A percentile compares a stretch with the other conserved stretches of the same genome.
These are phyloP conservation scores for Neurospora sp. DNA, from an alignment of 495 filamentous ascomycete species.

Conservation along the genomic window DNA sequence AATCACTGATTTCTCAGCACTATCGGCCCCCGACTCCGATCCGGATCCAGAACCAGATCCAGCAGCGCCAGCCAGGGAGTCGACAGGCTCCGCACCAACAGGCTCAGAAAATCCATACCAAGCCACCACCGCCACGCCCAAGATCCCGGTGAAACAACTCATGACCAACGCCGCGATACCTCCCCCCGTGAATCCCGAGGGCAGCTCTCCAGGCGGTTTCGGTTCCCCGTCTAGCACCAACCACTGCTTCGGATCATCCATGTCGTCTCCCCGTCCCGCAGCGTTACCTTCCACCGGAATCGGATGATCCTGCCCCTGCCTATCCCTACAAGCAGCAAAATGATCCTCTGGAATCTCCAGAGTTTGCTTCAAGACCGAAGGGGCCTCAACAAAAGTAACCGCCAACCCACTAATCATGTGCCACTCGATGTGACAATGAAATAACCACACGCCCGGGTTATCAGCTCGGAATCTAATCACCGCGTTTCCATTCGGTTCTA, in stretches of 20 bases:
- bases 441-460: slow-evolving; percentile 67
- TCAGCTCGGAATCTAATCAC: slow-evolving; percentile 59
- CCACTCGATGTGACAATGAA: slow-evolving; percentile 65
- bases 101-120: slow-evolving; percentile 50
- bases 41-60: not conserved
- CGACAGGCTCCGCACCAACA: not conserved
- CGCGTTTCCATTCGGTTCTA: slow-evolving; percentile 46
- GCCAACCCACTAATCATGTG: slow-evolving; percentile 58
- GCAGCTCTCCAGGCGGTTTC: slow-evolving; percentile 43
- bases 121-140: slow-evolving; percentile 59
- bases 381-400: slow-evolving; percentile 57
- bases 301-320: too few relatives aligned
- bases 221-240: slow-evolving; percentile 58
- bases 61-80: not conserved
- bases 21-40: not conserved
- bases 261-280: slow-evolving; percentile 58
- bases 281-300: slow-evolving; percentile 35
- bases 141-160: slow-evolving; percentile 56
- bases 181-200: slow-evolving; percentile 58
- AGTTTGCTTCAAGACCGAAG: slow-evolving; percentile 45
- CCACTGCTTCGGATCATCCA: slow-evolving; percentile 53
- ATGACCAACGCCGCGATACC: slow-evolving; percentile 69
- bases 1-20: not conserved
- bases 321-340: slow-evolving; percentile 39
- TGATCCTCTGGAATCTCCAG: slow-evolving; percentile 56